A percentile compares a stretch with the other conserved stretches of the same genome.
These are phyloP conservation scores for Mycosphaerelloides madeirae DNA, from an alignment of 2,329 filamentous ascomycete species.

Conservation along the genomic window DNA sequence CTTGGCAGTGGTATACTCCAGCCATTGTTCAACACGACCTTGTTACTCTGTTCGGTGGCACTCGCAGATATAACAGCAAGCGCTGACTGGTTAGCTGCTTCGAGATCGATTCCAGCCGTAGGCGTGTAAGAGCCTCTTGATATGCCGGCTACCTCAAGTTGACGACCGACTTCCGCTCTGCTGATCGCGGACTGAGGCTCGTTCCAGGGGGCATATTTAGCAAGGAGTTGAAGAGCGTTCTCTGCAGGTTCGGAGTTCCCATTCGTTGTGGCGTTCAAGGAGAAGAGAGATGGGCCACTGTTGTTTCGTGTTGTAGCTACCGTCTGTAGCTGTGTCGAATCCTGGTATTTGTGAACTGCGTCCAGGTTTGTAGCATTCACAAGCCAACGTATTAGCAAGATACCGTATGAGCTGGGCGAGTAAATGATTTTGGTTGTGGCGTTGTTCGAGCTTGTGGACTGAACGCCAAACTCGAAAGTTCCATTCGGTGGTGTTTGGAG, in stretches of 20 bases:
- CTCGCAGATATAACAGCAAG: background rate
- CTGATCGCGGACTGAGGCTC: conserved; percentile 2
- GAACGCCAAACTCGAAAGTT: background rate
- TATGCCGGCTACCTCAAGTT: conserved; percentile 10
- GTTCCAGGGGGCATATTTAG: conserved; percentile 5
- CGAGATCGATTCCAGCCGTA: conserved; percentile 1
- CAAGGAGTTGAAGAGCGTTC: conserved; percentile 6
- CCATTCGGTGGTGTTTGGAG: conserved; percentile 4
- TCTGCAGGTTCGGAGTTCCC: conserved; percentile 3
- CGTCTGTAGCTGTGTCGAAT: conserved; percentile 3
- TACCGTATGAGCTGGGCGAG: conserved; percentile 11
- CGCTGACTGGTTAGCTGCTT: conserved; percentile 10
- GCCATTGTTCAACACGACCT: conserved; percentile 9
- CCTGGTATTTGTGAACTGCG: conserved; percentile 9
- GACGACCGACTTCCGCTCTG: background rate
- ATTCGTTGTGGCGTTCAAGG: conserved; percentile 2
- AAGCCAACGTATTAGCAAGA: conserved; percentile 14
- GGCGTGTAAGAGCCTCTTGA: conserved; percentile 6
- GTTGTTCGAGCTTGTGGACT: background rate
- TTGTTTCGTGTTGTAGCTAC: background rate
- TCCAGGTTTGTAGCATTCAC: conserved; percentile 8
- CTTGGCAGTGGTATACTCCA: conserved; percentile 8
- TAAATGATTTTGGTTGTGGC: conserved; percentile 11
- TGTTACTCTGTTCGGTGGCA: background rate
- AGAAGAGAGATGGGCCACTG: conserved; percentile 3